A percentile compares a stretch with the other conserved stretches of the same genome.
Conservation (phyloP, 805 yeast species). For the Wickerhamiella galacta region DNA sequence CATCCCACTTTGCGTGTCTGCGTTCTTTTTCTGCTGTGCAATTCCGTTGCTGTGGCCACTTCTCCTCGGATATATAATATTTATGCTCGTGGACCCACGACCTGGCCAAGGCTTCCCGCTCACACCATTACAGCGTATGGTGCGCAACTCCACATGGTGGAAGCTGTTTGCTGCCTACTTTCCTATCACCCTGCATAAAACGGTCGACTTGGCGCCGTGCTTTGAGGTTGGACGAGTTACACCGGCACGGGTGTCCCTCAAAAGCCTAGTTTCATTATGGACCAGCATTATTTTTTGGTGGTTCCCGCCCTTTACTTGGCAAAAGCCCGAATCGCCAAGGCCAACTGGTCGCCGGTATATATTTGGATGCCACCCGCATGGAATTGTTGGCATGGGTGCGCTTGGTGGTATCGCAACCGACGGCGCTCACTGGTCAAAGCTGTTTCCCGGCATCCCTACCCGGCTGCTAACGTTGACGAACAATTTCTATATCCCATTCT, state of each 20-base stretch:
- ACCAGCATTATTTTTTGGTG: conserved; percentile 6
- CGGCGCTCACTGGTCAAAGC: conserved; percentile 47
- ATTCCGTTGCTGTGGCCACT: conserved; percentile 52
- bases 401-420: conserved; percentile 74
- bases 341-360: conserved; percentile 37
- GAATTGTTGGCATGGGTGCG: conserved; percentile 82
- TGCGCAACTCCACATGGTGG: conserved; percentile 48
- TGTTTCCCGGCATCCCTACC: conserved; percentile 72
- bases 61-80: conserved; percentile 42
- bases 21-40: conserved; percentile 40
- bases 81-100: conserved; percentile 43
- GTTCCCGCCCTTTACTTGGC: conserved; percentile 5
- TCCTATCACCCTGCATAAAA: conserved; percentile 57
- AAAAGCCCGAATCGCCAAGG: conserved; percentile 30
- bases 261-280: not conserved
- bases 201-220: conserved; percentile 59
- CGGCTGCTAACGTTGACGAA: conserved; percentile 66
- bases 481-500: conserved; percentile 75
- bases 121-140: conserved; percentile 36
- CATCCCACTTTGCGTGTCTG: conserved; percentile 32
- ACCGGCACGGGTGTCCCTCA: not conserved
- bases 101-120: conserved; percentile 60
- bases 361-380: conserved; percentile 94
- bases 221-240: conserved; percentile 24
- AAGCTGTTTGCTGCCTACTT: conserved; percentile 59